phyloP scores from a whole-genome alignment of 2,329 filamentous ascomycete species.

The Alternaria infectoria region DNA sequence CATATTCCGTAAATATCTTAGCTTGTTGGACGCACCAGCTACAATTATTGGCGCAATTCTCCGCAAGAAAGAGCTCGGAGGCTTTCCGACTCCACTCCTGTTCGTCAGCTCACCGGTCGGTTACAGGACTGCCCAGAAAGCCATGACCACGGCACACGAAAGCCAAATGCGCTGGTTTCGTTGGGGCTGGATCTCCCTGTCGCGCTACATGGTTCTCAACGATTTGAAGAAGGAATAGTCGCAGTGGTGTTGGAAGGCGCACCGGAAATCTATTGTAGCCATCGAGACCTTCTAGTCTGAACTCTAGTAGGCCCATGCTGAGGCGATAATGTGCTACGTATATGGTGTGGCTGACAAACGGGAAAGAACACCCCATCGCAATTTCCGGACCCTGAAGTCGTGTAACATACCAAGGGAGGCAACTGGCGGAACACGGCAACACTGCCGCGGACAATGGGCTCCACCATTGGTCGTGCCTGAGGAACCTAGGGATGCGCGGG shows the following conservation, averaged over 20 bases:
- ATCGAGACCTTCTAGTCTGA: background rate
- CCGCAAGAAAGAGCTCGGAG: conserved; percentile 59
- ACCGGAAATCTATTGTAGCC: background rate
- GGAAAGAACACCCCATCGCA: background rate
- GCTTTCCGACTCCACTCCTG: conserved; percentile 64
- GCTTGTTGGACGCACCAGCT: conserved; percentile 74
- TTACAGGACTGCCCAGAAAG: conserved; percentile 73
- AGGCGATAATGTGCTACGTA: background rate
- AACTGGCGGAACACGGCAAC: conserved; percentile 17
- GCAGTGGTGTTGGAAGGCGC: conserved; percentile 9
- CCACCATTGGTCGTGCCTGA: conserved; percentile 1
- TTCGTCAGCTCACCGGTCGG: conserved; percentile 72
- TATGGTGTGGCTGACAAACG: background rate
- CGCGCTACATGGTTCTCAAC: conserved; percentile 95
- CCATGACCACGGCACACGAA: conserved; percentile 88
- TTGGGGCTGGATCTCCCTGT: conserved; percentile 91
- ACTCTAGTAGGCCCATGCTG: background rate
- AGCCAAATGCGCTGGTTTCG: conserved; percentile 99
- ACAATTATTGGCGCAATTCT: conserved; percentile 68
- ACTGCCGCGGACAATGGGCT: conserved; percentile 9
- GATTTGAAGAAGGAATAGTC: conserved; percentile 71
- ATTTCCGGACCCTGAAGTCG: background rate
- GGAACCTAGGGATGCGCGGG: conserved; percentile 8
- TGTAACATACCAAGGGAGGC: conserved; percentile 10
- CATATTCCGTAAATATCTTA: conserved; percentile 80